Evolutionary conservation across 345 rosid genomes (phyloP).

Genomic region (Corchorus capsularis): DNA sequence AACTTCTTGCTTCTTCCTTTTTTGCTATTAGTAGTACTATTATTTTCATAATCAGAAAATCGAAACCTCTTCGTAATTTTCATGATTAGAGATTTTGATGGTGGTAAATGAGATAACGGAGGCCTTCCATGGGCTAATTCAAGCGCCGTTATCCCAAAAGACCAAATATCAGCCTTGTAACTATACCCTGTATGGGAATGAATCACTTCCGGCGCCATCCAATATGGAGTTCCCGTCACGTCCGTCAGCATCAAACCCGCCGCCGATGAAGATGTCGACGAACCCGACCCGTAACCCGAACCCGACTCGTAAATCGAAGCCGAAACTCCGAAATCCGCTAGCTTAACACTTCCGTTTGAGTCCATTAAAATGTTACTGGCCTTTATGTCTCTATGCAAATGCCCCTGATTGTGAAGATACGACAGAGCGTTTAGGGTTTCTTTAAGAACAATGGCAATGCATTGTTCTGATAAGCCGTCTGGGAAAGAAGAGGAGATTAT

Average conservation of each 20-base stretch:
- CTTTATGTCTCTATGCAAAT: conserved; percentile 73
- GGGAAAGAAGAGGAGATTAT: conserved; percentile 72
- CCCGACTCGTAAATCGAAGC: conserved; percentile 69
- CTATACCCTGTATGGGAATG: conserved; percentile 89
- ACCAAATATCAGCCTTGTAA: conserved; percentile 94
- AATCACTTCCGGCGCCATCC: conserved; percentile 99
- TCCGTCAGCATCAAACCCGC: conserved; percentile 50
- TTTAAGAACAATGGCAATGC: conserved; percentile 68
- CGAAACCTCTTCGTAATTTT: conserved; percentile 77
- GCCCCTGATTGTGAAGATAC: conserved; percentile 83
- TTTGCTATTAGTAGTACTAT: conserved; percentile 4
- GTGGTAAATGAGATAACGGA: conserved; percentile 80
- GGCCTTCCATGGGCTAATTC: conserved; percentile 88
- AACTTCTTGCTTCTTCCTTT: conserved; percentile 57
- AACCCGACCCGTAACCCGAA: conserved; percentile 16
- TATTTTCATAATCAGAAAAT: conserved; percentile 69
- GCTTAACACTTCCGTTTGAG: conserved; percentile 64
- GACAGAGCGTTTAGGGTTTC: conserved; percentile 69
- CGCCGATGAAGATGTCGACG: conserved; percentile 35
- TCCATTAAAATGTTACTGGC: conserved; percentile 79
- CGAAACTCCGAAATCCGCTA: conserved; percentile 90
- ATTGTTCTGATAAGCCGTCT: conserved; percentile 64
- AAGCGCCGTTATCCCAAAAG: conserved; percentile 85
- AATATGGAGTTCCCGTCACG: conserved; percentile 78
- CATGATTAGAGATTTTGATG: conserved; percentile 70